These are phyloP conservation scores for Trichoderma breve DNA, from an alignment of 2,329 filamentous ascomycete species.

Conservation along the genomic window DNA sequence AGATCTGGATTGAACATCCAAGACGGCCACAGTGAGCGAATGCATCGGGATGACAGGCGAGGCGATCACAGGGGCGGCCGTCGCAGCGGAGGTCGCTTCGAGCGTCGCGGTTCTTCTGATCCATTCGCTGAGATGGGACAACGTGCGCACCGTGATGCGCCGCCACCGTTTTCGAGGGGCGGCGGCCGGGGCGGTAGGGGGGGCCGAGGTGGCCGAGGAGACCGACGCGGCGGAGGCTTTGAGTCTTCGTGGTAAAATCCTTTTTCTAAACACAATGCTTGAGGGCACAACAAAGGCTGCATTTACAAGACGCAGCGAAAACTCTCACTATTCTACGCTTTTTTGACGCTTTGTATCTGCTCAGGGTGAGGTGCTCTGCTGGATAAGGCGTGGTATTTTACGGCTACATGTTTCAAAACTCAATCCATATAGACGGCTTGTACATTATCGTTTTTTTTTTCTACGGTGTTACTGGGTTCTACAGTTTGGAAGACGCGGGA, in stretches of 20 bases:
- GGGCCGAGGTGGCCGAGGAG: not conserved
- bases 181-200: conserved; percentile 21
- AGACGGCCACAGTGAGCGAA: conserved; percentile 17
- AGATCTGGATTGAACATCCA: conserved; percentile 38
- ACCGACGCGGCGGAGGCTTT: conserved; percentile 22
- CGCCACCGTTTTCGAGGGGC: conserved; percentile 21
- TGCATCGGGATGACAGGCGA: conserved; percentile 6
- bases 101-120: conserved; percentile 25
- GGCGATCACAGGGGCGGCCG: conserved; percentile 15
- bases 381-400: not conserved
- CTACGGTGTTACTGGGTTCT: conserved; percentile 12
- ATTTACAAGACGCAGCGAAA: not conserved
- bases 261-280: not conserved
- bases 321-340: not conserved
- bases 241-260: conserved; percentile 16
- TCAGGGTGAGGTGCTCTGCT: not conserved
- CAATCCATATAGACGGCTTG: conserved; percentile 11
- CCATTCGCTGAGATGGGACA: conserved; percentile 31
- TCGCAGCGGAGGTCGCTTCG: conserved; percentile 18
- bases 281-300: not conserved
- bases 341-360: not conserved
- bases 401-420: conserved; percentile 8
- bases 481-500: not conserved
- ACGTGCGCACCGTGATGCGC: conserved; percentile 28
- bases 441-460: conserved; percentile 6